Conservation (phyloP, 2,329 filamentous ascomycete genomes). For the Neopestalotiopsis clavispora region DNA sequence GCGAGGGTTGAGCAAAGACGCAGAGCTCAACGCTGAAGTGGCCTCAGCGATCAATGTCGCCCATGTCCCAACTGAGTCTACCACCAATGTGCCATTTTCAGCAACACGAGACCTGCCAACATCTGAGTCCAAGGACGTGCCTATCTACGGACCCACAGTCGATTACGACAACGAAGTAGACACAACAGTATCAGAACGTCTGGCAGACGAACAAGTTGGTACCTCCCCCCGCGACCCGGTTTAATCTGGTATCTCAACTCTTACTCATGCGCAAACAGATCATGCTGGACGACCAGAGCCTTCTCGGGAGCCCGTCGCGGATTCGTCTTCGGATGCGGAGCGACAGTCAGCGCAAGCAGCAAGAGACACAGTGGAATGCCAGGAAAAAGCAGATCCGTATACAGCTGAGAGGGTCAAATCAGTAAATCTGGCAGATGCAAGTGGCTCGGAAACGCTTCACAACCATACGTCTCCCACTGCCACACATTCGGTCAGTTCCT, state of each 20-base stretch:
- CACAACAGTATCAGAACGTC: background rate
- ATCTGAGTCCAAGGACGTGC: background rate
- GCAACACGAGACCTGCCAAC: background rate
- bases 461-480: no score
- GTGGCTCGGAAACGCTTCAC: no score
- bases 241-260: background rate
- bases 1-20: background rate
- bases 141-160: background rate
- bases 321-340: conserved; percentile 24
- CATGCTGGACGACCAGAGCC: background rate
- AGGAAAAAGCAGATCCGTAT: conserved; percentile 23
- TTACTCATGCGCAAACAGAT: background rate
- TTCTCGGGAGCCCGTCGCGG: conserved; percentile 18
- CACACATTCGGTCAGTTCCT: background rate
- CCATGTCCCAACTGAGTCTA: background rate
- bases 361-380: conserved; percentile 22
- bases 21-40: no score
- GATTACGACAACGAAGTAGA: background rate
- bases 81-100: background rate
- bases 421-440: background rate
- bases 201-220: conserved; percentile 17
- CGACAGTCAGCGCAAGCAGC: conserved; percentile 4
- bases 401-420: conserved; percentile 15
- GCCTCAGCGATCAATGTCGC: background rate
- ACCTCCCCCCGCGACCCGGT: background rate